phyloP scores from a whole-genome alignment of 306 rosid genomes.

The Vachellia collinsii region DNA sequence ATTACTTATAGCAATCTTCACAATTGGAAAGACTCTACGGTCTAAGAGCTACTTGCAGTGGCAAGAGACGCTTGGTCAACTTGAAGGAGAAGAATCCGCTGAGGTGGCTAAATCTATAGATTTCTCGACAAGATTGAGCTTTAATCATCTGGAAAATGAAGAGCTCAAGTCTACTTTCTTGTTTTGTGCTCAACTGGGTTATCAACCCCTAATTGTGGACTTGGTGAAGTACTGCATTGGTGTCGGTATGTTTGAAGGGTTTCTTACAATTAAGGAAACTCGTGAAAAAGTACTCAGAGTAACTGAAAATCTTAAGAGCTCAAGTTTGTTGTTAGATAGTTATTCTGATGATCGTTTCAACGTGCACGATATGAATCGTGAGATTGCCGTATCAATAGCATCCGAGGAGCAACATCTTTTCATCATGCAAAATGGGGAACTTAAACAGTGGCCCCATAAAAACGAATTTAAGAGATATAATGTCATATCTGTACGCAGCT shows the following conservation, averaged over 20 bases:
- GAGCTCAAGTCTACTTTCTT: conserved; percentile 22
- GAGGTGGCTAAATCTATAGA: background rate
- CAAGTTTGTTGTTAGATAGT: background rate
- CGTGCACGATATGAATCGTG: conserved; percentile 8
- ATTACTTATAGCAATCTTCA: conserved; percentile 5
- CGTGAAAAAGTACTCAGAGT: background rate
- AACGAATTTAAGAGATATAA: background rate
- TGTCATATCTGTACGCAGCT: background rate
- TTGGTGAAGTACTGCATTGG: conserved; percentile 8
- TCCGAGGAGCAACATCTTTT: background rate
- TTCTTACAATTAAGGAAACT: background rate
- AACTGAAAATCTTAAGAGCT: background rate
- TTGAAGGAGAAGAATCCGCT: background rate
- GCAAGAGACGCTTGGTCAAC: background rate
- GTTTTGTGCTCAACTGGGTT: conserved; percentile 6
- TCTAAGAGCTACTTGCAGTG: background rate
- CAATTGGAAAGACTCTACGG: background rate
- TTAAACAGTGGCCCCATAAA: conserved; percentile 14
- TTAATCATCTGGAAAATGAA: background rate
- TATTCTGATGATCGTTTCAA: background rate
- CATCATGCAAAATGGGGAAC: background rate
- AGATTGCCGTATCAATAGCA: background rate
- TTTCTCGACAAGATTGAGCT: conserved; percentile 16
- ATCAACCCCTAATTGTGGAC: background rate
- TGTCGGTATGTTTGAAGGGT: conserved; percentile 7